Conservation (phyloP, 495 filamentous ascomycete genomes). For the Penicillium pulvis region DNA sequence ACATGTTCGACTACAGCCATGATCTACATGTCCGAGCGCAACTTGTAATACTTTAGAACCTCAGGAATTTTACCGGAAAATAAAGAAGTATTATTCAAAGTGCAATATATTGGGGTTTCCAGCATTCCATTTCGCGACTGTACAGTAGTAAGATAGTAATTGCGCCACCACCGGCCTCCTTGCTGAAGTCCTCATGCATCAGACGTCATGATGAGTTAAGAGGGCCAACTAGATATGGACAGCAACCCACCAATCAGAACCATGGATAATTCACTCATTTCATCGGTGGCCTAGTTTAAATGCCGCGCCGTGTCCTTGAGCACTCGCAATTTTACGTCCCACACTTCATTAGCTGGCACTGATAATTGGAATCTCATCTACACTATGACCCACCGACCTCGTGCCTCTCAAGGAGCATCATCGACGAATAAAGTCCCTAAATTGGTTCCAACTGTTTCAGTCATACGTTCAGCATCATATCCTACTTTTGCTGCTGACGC, state of each 20-base stretch:
- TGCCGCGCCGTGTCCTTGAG: background rate
- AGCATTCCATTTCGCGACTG: background rate
- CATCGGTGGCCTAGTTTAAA: background rate
- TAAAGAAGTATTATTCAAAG: background rate
- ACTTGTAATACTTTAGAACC: too few species aligned
- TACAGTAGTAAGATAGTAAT: background rate
- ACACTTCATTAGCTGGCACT: background rate
- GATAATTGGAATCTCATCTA: background rate
- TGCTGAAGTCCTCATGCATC: background rate
- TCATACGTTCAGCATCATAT: conserved; percentile 12
- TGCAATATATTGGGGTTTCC: background rate
- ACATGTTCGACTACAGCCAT: background rate
- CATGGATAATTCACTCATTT: background rate
- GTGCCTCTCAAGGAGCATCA: conserved; percentile 7
- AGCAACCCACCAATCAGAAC: background rate
- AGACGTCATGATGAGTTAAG: background rate
- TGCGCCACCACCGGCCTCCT: background rate
- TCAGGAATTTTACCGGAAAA: background rate
- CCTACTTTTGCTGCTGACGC: background rate
- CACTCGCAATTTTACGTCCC: background rate
- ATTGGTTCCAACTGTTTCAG: background rate
- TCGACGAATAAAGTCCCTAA: conserved; percentile 13
- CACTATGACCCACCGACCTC: background rate
- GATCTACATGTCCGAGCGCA: background rate
- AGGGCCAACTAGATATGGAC: background rate